phyloP scores from a whole-genome alignment of 345 rosid genomes.

The Hypericum androsaemum region DNA sequence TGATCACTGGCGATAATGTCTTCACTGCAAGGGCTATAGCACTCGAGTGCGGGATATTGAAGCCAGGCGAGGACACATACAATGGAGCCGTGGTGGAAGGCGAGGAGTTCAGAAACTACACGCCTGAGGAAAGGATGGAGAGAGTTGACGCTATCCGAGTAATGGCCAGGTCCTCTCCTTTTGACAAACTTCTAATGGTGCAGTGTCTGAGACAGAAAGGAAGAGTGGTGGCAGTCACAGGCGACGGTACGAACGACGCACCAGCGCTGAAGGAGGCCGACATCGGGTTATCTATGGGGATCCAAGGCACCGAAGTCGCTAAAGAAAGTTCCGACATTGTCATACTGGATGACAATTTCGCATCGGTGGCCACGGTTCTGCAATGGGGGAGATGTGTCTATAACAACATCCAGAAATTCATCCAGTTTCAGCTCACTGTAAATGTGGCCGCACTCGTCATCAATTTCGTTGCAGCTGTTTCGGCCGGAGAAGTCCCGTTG shows the following conservation, averaged over 20 bases:
- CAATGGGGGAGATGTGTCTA: too few species aligned
- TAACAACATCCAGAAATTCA: background rate
- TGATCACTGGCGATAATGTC: conserved; percentile 16
- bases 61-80: background rate
- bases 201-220: background rate
- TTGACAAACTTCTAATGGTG: too few species aligned
- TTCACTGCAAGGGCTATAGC: background rate
- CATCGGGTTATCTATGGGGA: background rate
- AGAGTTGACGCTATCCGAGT: too few species aligned
- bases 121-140: background rate
- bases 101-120: background rate
- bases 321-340: too few species aligned
- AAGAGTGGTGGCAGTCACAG: background rate
- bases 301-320: background rate
- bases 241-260: background rate
- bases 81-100: background rate
- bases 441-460: background rate
- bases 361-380: too few species aligned
- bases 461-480: background rate
- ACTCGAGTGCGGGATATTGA: background rate
- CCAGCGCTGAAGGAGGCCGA: background rate
- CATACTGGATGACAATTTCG: too few species aligned
- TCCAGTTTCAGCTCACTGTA: background rate
- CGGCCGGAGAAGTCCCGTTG: background rate
- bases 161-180: too few species aligned